Evolutionary conservation across 805 yeast species (phyloP).

Genomic region (Candida succiphila): DNA sequence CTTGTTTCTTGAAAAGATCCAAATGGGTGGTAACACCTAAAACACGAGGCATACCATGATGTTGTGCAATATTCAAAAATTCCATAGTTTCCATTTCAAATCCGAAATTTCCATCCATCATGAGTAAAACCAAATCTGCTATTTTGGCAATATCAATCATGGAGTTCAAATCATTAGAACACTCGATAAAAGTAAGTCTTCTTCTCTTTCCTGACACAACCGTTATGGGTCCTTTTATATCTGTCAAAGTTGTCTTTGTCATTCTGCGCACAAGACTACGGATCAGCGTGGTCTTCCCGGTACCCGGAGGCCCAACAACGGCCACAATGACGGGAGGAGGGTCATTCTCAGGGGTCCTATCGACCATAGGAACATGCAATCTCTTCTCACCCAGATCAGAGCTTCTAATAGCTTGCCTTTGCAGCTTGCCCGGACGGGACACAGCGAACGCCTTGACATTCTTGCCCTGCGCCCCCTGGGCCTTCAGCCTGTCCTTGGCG

Average conservation of each 20-base stretch:
- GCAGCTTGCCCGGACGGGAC: conserved; percentile 77
- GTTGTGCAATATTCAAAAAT: conserved; percentile 89
- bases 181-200: conserved; percentile 86
- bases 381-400: conserved; percentile 77
- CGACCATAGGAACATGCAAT: conserved; percentile 95
- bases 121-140: conserved; percentile 80
- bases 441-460: conserved; percentile 82
- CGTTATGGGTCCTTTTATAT: conserved; percentile 92
- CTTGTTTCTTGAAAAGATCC: conserved; percentile 83
- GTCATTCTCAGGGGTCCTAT: conserved; percentile 93
- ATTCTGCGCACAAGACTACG: conserved; percentile 80
- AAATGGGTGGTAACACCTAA: conserved; percentile 93
- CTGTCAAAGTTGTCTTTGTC: conserved; percentile 77
- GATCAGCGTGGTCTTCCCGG: conserved; percentile 91
- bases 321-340: conserved; percentile 97
- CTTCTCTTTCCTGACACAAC: conserved; percentile 93
- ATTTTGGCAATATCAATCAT: conserved; percentile 96
- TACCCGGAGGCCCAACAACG: conserved; percentile 98
- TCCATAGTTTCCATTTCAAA: conserved; percentile 99
- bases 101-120: conserved; percentile 96
- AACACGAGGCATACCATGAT: conserved; percentile 98
- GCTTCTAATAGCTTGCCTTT: conserved; percentile 72
- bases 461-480: conserved; percentile 82
- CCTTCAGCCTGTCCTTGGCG: conserved; percentile 80
- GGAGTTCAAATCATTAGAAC: conserved; percentile 83